A percentile compares a stretch with the other conserved stretches of the same genome.
Conservation (phyloP, 75 land plant species). For the Pinus taeda region DNA sequence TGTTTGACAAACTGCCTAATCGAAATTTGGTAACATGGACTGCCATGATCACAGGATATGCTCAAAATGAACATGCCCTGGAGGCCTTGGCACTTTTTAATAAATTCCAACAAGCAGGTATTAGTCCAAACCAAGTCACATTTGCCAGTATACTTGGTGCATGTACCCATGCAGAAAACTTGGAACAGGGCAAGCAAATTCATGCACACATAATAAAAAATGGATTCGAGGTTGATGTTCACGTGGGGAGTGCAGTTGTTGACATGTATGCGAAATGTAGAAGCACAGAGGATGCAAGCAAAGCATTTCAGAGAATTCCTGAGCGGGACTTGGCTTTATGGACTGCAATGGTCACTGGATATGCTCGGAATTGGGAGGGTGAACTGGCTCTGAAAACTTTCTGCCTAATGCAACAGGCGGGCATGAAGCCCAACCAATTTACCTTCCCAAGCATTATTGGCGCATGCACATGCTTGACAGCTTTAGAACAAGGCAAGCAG, state of each 20-base stretch:
- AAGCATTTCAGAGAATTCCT: neutral
- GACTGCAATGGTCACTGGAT: neutral
- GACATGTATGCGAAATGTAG: neutral
- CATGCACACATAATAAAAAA: neutral
- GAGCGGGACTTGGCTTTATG: neutral
- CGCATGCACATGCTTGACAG: conserved; percentile 51
- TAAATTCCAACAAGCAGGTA: neutral
- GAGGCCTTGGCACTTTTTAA: neutral
- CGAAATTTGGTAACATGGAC: conserved; percentile 19
- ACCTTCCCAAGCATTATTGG: conserved; percentile 59
- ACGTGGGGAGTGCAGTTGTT: neutral
- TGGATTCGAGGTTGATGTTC: neutral
- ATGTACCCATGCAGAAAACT: neutral
- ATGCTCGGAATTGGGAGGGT: neutral
- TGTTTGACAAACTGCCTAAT: conserved; percentile 14
- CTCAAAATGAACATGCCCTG: neutral
- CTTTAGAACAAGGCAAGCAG: conserved; percentile 44
- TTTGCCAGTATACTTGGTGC: neutral
- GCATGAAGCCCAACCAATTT: conserved; percentile 45
- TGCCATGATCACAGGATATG: conserved; percentile 8
- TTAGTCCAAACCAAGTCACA: neutral
- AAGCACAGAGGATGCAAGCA: neutral
- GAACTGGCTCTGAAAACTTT: neutral
- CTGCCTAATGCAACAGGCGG: neutral
- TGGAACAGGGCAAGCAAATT: neutral